Evolutionary conservation across 768 basidiomycete species (phyloP).

Genomic region (Russula olivacea): DNA sequence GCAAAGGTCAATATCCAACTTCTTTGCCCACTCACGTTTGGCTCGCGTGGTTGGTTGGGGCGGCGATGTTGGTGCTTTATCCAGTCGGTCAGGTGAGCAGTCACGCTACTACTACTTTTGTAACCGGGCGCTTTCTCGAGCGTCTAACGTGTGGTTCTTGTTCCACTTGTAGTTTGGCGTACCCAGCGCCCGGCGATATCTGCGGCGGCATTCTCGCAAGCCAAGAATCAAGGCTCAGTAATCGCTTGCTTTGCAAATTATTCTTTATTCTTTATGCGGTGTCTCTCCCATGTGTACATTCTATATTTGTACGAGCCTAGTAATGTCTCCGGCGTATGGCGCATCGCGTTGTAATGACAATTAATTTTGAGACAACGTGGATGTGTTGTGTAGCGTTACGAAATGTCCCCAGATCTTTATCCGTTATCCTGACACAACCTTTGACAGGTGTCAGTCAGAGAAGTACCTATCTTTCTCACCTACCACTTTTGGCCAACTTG

Average conservation of each 20-base stretch:
- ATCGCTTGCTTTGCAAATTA: not conserved
- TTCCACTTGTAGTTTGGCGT: conserved; percentile 25
- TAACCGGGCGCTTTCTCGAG: conserved; percentile 8
- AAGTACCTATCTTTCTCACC: conserved; percentile 6
- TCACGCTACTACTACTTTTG: conserved; percentile 7
- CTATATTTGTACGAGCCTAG: not conserved
- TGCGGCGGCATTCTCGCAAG: conserved; percentile 10
- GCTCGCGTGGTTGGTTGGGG: conserved; percentile 61
- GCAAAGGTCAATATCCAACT: conserved; percentile 58
- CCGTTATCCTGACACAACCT: not conserved
- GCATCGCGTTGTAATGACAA: not conserved
- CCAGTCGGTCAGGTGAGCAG: conserved; percentile 56
- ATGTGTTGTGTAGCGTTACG: not conserved
- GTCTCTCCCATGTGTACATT: not conserved
- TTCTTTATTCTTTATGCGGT: not conserved
- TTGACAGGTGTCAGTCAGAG: conserved; percentile 12
- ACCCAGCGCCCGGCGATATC: conserved; percentile 25
- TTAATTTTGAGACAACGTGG: conserved; percentile 1
- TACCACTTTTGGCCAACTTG: conserved; percentile 4
- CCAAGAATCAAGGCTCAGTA: conserved; percentile 22
- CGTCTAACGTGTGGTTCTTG: conserved; percentile 12
- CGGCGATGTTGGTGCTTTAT: conserved; percentile 57
- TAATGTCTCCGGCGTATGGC: not conserved
- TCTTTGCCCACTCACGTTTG: conserved; percentile 59
- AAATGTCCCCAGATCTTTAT: conserved; percentile 6